These are phyloP conservation scores for Amanita muscaria DNA, from an alignment of 768 basidiomycete species.

Conservation along the genomic window DNA sequence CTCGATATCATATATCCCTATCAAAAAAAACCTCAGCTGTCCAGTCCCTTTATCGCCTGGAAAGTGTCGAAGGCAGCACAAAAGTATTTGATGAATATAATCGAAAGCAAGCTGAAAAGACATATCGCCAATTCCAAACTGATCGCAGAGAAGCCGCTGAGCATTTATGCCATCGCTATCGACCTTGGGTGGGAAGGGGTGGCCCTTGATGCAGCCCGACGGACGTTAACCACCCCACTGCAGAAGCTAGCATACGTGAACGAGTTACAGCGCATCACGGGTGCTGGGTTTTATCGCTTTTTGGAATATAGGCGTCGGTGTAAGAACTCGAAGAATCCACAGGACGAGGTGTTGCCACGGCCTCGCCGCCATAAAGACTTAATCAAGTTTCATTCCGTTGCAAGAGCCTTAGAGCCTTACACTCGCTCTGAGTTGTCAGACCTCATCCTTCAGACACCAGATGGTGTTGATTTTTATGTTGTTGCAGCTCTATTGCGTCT, in stretches of 20 bases:
- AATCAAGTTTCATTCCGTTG: background rate
- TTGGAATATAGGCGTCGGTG: slow-evolving; percentile 1
- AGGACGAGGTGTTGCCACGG: background rate
- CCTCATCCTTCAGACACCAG: too few species aligned
- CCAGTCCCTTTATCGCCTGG: background rate
- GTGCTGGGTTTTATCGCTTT: background rate
- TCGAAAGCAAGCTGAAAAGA: background rate
- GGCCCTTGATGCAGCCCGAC: slow-evolving; percentile 22
- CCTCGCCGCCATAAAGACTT: background rate
- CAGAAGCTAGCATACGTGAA: background rate
- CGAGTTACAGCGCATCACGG: slow-evolving; percentile 1
- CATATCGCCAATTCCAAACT: background rate
- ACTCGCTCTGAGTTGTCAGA: too few species aligned
- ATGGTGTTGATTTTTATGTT: slow-evolving; percentile 3
- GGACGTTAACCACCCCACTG: slow-evolving; percentile 34
- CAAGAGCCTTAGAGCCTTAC: too few species aligned
- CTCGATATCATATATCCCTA: background rate
- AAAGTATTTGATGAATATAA: background rate
- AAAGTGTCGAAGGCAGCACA: background rate
- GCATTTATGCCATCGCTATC: background rate
- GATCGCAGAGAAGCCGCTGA: background rate
- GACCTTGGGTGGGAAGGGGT: slow-evolving; percentile 11
- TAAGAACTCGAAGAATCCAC: background rate
- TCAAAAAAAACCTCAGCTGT: background rate
- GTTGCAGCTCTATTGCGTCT: background rate